Base-by-base conservation (phyloP, 2,329 filamentous ascomycete species). In the Colletotrichum eleusines region DNA sequence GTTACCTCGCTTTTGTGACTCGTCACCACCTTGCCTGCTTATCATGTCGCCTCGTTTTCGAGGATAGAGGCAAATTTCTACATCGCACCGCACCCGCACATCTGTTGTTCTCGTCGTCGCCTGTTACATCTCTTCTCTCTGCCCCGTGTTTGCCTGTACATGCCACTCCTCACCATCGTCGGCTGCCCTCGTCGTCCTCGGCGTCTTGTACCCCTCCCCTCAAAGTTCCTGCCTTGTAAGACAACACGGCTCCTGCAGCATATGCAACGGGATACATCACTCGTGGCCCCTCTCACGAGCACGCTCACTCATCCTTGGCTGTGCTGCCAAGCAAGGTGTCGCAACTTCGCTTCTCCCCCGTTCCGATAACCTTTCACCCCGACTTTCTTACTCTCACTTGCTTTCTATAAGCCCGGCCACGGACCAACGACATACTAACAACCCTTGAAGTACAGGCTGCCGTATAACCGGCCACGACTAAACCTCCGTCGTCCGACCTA, bases 271-370 rank as follows among this genome's bases (percentile, higher is more conserved):
- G 53, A 63, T 71, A 63, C 69, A 68, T 50, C 64, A 53, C 44
- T 71, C 38, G 68, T 68, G 63, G 64, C 59, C 48, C 68, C 64
- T 71, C 64, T 71, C 57, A 71, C 68, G 53, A 71, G 64, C 44
- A 58, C 44, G 33, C 31, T 51, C 68, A 68, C 44, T 63, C 53
- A 44, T 61, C 64, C 64, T n/a, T 58, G 58, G 57, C 64, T 68
- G 68, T 68, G 46, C 38, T 63, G 64, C 58, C 68, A 23, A 26
- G 64, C 64, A 58, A 57, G 64, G 66, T 72, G 38, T 60, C 66
- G 66, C 60, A 70, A 50, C 66, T 40, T 59, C 66, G 59, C 53
- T 58, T 63, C 53, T 44, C n/a, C 9, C 28, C 42, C 44, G 54
- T 42, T 8, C 23, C 53, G 20, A 53, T 63, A 53, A 54, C 53